Base-by-base conservation (phyloP, 2,329 filamentous ascomycete genomes). In the Nemania serpens region DNA sequence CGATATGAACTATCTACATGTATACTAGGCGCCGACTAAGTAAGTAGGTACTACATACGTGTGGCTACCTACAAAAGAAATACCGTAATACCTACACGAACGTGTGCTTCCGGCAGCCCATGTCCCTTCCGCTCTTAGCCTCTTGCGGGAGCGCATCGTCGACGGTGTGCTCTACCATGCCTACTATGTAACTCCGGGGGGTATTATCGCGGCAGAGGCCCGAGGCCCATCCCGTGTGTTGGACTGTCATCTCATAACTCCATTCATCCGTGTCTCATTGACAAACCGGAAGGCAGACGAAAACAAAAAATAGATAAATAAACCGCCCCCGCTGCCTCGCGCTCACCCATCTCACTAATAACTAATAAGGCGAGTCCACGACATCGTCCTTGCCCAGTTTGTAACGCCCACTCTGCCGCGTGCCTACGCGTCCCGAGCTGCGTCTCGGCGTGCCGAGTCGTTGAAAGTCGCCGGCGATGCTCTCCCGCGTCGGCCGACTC, bases 401-500 rank as follows among this genome's bases (percentile, higher is more conserved):
- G 71, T 90, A 91, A 20, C 88, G 81, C 1, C 85, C 82, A 63
- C 84, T 87, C 20, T 81, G 77, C 41, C 76, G 77, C 1, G 78
- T 84, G 1, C 81, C 79, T 49, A 88, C 79, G 2, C 84, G 77
- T 5, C 81, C 81, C 2, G 80, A 78, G 64, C 79, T 81, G 64
- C 81, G 78, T 41, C 83, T 76, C 57, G 73, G 83, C 64, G 77
- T 81, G 71, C 79, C 81, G 46, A 77, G 79, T 64, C 76, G 78
- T 53, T 76, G 74, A 47, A 82, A 76, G 68, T 88, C 76, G 37
- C 85, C 82, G 15, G 91, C 91, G 74, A 99, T 98, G 75, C 93
- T 97, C 80, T 99, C 93, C 39, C 95, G 82, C 0, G 95, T 98
- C 1, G 94, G 93, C 71, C 88, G 88, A 81, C 91, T 91, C 72